Evolutionary conservation across 139 green algal genomes (phyloP), one percentile per base, ranked within the genome.

Genomic region (Coccomyxa sp.): DNA sequence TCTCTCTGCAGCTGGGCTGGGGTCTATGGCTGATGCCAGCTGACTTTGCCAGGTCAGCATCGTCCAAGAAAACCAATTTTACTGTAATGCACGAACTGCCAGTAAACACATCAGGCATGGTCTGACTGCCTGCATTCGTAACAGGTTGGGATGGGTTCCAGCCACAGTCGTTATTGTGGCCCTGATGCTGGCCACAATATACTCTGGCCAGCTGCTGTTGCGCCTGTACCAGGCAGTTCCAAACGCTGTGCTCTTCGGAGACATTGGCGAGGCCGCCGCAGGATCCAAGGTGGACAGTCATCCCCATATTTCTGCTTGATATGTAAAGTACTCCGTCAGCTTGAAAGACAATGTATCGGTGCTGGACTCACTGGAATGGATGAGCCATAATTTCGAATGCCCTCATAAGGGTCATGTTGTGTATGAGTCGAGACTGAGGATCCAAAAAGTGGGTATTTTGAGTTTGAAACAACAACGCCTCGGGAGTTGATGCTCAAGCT

Each of bases 241-340:
- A 0, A 17, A 82, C 16, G 82, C 87, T 78, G 87, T 92, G 76
- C 77, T 90, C 25, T 88, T 92, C 31, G 87, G 86, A 25, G 89
- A 93, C 68, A 85, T 93, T 23, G 90, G 86, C 21, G 67, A 82
- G 27, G 86, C 86, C 13, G 90, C 90, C 23, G 23, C 30, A 60
- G 76, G 38, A 30, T 27, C 13, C 76, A 17, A 17, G 30, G 74
- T 78, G 27, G 15, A 51, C 38, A 51, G 38, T 51, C 38, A 51
- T 51, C 38, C 38, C 38, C 38, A 51, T 7, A 51, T 51, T 51
- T 51, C 7, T 51, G 7, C 7, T 51, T 51, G 38, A 51, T n/a
- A n/a, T n/a, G n/a, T n/a, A n/a, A n/a, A n/a, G n/a, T n/a, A n/a
- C n/a, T n/a, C n/a, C n/a, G n/a, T n/a, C n/a, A 51, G 38, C 7